Evolutionary conservation across 2,329 filamentous ascomycete species (phyloP).

Genomic region (Verruconis gallopava): DNA sequence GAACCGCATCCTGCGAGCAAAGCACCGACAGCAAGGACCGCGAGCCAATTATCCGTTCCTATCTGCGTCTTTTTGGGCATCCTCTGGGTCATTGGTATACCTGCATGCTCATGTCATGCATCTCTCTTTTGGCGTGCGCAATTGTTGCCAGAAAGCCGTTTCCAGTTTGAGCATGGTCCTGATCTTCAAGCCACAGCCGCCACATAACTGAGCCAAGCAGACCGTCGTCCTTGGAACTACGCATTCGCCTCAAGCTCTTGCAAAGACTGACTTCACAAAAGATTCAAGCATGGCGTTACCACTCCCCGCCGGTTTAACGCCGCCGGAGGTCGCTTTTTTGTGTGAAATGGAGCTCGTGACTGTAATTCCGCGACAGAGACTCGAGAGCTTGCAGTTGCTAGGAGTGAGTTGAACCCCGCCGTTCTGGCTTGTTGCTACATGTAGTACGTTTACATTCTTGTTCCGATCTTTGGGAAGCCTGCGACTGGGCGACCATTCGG

Average conservation of each 20-base stretch:
- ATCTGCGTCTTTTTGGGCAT: no score
- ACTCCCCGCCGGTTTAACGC: conserved; percentile 55
- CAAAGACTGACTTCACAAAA: not conserved
- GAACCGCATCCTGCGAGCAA: conserved; percentile 9
- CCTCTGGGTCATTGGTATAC: no score
- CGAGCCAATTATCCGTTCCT: conserved; percentile 1
- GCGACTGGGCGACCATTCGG: not conserved
- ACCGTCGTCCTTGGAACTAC: no score
- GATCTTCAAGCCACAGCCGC: not conserved
- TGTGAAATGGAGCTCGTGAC: conserved; percentile 98
- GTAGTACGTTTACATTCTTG: not conserved
- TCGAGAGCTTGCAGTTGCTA: conserved; percentile 75
- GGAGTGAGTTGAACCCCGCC: conserved; percentile 50
- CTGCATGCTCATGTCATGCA: no score
- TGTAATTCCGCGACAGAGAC: conserved; percentile 76
- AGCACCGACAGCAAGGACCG: not conserved
- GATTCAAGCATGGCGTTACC: conserved; percentile 44
- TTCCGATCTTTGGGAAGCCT: not conserved
- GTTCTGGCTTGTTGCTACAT: not conserved
- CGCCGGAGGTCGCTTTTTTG: conserved; percentile 81
- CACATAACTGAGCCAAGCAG: not conserved
- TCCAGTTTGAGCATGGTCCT: not conserved
- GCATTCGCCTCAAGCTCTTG: no score
- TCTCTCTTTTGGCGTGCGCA: no score
- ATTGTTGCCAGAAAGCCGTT: not conserved